These are phyloP conservation scores for Globisporangium alternatum DNA, from an alignment of 352 stramenopile genomes.

Conservation along the genomic window DNA sequence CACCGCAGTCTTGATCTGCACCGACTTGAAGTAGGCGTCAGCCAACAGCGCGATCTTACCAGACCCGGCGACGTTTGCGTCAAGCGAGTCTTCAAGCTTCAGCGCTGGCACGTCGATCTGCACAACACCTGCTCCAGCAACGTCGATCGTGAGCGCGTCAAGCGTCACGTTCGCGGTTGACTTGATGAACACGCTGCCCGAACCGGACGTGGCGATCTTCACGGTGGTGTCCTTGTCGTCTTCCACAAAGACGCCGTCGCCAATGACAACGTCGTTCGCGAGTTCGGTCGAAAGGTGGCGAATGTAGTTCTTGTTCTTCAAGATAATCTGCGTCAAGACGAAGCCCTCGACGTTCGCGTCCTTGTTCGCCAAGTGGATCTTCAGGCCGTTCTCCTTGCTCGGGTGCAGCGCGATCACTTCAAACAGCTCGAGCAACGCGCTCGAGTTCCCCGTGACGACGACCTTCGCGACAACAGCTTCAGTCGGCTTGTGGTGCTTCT, in stretches of 20 bases:
- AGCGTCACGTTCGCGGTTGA: conserved; percentile 25
- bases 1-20: conserved; percentile 26
- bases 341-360: conserved; percentile 43
- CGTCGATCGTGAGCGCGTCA: conserved; percentile 31
- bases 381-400: conserved; percentile 39
- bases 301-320: conserved; percentile 47
- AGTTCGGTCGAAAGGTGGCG: conserved; percentile 33
- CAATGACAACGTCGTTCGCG: conserved; percentile 39
- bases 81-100: conserved; percentile 23
- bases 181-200: conserved; percentile 40
- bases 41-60: conserved; percentile 33
- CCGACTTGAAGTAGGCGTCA: conserved; percentile 23
- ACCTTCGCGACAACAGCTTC: conserved; percentile 45
- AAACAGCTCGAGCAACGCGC: conserved; percentile 40
- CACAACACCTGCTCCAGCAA: conserved; percentile 30
- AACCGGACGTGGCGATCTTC: conserved; percentile 35
- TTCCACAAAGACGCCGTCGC: conserved; percentile 36
- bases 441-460: conserved; percentile 55
- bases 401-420: conserved; percentile 39
- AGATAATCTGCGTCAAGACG: conserved; percentile 51
- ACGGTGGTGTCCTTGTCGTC: conserved; percentile 37
- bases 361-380: conserved; percentile 50
- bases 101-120: conserved; percentile 32
- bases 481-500: conserved; percentile 10
- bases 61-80: conserved; percentile 39